Percentiles rank a stretch among this genome's conserved stretches.
phyloP scores from a whole-genome alignment of 1,284 basidiomycete species.

The Ceratobasidium sp. region DNA sequence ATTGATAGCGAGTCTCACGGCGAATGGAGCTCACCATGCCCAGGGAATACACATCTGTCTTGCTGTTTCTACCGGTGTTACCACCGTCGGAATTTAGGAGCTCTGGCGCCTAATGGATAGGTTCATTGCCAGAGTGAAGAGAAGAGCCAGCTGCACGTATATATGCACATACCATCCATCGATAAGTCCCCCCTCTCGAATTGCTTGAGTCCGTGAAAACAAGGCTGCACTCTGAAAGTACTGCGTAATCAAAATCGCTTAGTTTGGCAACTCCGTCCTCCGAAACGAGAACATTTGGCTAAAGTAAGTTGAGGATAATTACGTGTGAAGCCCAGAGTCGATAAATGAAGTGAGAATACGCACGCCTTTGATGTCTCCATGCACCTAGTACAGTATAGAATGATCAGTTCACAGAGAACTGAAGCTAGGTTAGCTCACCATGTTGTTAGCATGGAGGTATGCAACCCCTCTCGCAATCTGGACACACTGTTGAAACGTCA shows the following conservation, averaged over 20 bases:
- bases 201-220: not conserved
- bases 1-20: not conserved
- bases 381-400: not conserved
- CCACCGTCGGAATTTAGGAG: not conserved
- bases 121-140: too few relatives aligned
- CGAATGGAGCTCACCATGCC: not conserved
- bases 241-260: slow-evolving; percentile 10
- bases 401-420: not conserved
- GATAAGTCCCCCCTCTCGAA: too few relatives aligned
- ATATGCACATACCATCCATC: too few relatives aligned
- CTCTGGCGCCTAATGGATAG: slow-evolving; percentile 21
- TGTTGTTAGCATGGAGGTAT: not conserved
- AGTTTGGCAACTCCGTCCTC: too few relatives aligned
- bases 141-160: too few relatives aligned
- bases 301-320: too few relatives aligned
- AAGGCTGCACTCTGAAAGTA: not conserved
- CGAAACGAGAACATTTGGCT: too few relatives aligned
- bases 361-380: slow-evolving; percentile 21
- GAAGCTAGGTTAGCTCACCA: not conserved
- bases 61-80: not conserved
- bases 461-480: not conserved
- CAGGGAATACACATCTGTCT: slow-evolving; percentile 15
- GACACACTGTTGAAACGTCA: not conserved
- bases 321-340: too few relatives aligned
- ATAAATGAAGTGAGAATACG: too few relatives aligned